A percentile compares a stretch with the other conserved stretches of the same genome.
Evolutionary conservation across 2,329 filamentous ascomycete genomes (phyloP).

Genomic region (Monilinia vaccinii-corymbosi): DNA sequence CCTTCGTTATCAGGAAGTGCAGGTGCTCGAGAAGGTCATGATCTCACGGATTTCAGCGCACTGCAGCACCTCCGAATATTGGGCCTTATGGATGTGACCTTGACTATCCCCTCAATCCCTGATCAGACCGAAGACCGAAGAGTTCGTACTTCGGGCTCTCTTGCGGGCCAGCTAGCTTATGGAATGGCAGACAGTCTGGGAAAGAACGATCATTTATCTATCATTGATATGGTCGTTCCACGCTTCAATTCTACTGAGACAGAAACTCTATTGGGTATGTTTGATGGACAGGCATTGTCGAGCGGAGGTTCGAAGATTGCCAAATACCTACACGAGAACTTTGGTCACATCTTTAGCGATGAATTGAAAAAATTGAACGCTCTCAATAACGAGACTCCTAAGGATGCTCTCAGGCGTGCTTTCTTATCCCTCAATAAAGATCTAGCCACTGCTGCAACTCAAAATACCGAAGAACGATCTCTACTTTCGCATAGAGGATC

Average conservation of each 20-base stretch:
- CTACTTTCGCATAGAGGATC: conserved; percentile 61
- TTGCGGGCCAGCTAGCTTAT: conserved; percentile 84
- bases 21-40: conserved; percentile 57
- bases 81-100: conserved; percentile 94
- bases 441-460: conserved; percentile 73
- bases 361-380: conserved; percentile 69
- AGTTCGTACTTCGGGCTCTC: conserved; percentile 91
- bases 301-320: conserved; percentile 90
- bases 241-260: conserved; percentile 83
- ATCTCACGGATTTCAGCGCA: conserved; percentile 83
- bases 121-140: conserved; percentile 92
- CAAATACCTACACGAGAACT: conserved; percentile 94
- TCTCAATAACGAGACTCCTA: conserved; percentile 61
- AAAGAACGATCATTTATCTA: conserved; percentile 87
- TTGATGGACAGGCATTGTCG: conserved; percentile 85
- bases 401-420: conserved; percentile 75
- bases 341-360: conserved; percentile 71
- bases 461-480: conserved; percentile 67
- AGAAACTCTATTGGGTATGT: conserved; percentile 87
- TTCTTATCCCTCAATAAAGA: conserved; percentile 93
- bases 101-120: conserved; percentile 86
- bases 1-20: conserved; percentile 61
- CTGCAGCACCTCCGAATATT: conserved; percentile 77
- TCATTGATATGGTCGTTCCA: conserved; percentile 90
- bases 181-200: conserved; percentile 96